phyloP scores from a whole-genome alignment of 345 rosid genomes.

The Citropsis articulata region DNA sequence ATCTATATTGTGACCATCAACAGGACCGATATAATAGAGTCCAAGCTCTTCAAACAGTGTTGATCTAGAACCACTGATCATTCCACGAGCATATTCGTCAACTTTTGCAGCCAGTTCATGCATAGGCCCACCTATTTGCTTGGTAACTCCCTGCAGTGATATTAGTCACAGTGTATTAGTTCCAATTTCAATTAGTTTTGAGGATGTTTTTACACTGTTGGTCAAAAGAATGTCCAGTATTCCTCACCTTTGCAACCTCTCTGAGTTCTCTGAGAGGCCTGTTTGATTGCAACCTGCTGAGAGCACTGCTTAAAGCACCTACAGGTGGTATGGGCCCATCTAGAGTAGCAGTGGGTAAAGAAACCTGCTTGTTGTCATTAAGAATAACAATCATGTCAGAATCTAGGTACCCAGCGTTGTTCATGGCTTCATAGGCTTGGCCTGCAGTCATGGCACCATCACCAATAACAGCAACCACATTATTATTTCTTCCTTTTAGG shows the following conservation, averaged over 20 bases:
- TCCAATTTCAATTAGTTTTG: constrained; percentile 9
- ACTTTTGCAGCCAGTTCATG: constrained; percentile 95
- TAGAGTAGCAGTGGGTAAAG: constrained; percentile 86
- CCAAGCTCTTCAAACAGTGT: constrained; percentile 97
- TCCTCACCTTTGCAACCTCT: constrained; percentile 92
- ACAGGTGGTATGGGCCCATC: constrained; percentile 97
- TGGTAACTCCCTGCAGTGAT: constrained; percentile 78
- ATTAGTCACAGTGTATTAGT: constrained; percentile 6
- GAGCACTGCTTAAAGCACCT: constrained; percentile 98
- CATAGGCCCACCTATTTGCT: constrained; percentile 89
- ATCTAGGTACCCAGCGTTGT: constrained; percentile 94
- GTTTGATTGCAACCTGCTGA: constrained; percentile 88
- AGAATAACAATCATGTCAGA: constrained; percentile 97
- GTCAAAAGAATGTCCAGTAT: neutral
- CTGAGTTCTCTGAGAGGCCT: constrained; percentile 90
- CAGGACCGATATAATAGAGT: constrained; percentile 94
- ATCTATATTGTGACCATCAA: constrained; percentile 91
- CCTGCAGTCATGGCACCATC: constrained; percentile 99
- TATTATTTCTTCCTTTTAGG: constrained; percentile 69
- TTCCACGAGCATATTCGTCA: constrained; percentile 96
- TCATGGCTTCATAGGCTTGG: constrained; percentile 99
- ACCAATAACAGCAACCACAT: constrained; percentile 82
- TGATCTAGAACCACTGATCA: constrained; percentile 97
- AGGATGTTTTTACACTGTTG: neutral
- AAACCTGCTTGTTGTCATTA: constrained; percentile 97